Evolutionary conservation across 345 rosid genomes (phyloP), one percentile per base, ranked within the genome.

Genomic region (Carallia pectinifolia): DNA sequence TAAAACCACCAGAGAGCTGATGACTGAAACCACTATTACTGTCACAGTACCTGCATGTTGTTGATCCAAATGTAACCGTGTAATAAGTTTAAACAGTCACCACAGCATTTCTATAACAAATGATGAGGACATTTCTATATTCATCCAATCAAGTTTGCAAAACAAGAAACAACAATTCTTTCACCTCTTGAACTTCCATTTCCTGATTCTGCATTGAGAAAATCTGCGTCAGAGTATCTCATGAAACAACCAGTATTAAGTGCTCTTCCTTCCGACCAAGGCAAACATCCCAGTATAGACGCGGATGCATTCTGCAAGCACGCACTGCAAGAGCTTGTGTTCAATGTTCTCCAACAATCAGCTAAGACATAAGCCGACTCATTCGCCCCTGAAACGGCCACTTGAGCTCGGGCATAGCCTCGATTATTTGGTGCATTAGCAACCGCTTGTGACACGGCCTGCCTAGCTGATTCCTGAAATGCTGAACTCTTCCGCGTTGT

Each of bases 181-280:
- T 74, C 80, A 94, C 98, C 98, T 90, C 53, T 81, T 7, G 84
- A 79, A 63, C 84, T 84, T 72, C 88, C 85, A 39, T 67, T 85
- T 68, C 82, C 64, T 10, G 81, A 76, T 55, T 70, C 79, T 59
- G 71, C 65, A 59, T 91, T 94, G 74, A 94, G 93, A 82, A 94
- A 94, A 78, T 91, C 75, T 30, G 2, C 71, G 70, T 94, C 89
- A 4, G 98, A 94, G 77, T 91, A 91, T 79, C 93, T 82, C 83
- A 94, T 74, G 69, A 91, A 94, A 76, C 97, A 94, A 4, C 98
- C 97, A 0, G 98, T 91, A 72, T 88, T 61, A 58, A 94, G 81
- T 34, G 95, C 93, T 3, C 98, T 80, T 33, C 96, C 98, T 58
- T 94, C 97, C 3, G 96, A 89, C 87, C 80, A 76, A 37, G 97